Evolutionary conservation across 352 stramenopile species (phyloP).

Genomic region (Phytopythium delawarense): DNA sequence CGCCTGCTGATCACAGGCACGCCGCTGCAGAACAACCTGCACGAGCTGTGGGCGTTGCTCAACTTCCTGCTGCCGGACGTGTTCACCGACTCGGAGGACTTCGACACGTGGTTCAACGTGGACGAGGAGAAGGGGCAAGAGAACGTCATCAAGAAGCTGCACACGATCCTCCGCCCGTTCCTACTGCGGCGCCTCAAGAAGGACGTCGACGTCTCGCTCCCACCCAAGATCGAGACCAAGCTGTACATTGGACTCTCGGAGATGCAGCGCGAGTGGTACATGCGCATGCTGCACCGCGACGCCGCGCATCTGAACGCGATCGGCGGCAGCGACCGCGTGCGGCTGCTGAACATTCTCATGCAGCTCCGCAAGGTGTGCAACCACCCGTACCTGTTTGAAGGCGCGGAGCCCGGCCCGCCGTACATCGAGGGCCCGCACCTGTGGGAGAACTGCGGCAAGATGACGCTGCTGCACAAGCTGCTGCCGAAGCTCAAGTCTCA

Average conservation of each 20-base stretch:
- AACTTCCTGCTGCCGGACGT: constrained; percentile 96
- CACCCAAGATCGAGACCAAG: constrained; percentile 98
- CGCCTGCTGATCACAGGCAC: constrained; percentile 96
- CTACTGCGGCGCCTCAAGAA: constrained; percentile 97
- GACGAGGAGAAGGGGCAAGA: constrained; percentile 94
- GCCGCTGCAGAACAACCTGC: constrained; percentile 99
- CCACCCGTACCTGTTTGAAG: constrained; percentile 99
- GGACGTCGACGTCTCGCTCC: constrained; percentile 96
- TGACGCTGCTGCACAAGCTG: constrained; percentile 96
- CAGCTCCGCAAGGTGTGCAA: constrained; percentile 99
- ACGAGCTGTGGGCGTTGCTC: constrained; percentile 99
- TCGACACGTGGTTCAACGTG: constrained; percentile 99
- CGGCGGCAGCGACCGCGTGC: constrained; percentile 93
- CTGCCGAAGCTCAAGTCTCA: constrained; percentile 83
- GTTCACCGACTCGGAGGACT: constrained; percentile 97
- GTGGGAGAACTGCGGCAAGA: constrained; percentile 98
- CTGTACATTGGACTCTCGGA: constrained; percentile 96
- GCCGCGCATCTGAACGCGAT: constrained; percentile 96
- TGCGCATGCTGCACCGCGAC: constrained; percentile 95
- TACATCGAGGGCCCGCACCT: constrained; percentile 96
- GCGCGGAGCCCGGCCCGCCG: constrained; percentile 95
- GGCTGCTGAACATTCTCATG: constrained; percentile 98
- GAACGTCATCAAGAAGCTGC: constrained; percentile 97
- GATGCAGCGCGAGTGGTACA: constrained; percentile 99
- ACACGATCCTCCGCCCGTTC: constrained; percentile 97